phyloP scores from a whole-genome alignment of 305 asterid species.

The Fraxinus floribunda region DNA sequence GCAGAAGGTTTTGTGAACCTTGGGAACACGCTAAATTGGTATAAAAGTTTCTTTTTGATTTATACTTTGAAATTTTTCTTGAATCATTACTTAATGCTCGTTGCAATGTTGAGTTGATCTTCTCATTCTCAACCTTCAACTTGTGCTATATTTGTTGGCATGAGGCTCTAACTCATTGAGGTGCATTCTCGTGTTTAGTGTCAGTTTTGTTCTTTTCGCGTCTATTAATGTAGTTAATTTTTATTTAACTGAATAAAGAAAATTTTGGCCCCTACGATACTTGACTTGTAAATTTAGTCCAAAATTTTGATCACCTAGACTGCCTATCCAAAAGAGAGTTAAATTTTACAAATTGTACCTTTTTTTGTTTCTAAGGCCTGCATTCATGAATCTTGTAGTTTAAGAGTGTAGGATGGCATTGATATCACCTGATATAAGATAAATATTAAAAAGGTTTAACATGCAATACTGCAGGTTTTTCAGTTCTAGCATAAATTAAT shows the following conservation, averaged over 20 bases:
- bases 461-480: background rate
- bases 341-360: background rate
- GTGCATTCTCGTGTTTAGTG: background rate
- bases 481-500: background rate
- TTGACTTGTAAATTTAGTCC: background rate
- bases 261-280: background rate
- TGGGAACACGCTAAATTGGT: background rate
- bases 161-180: background rate
- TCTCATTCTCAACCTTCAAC: background rate
- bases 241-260: background rate
- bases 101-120: background rate
- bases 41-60: background rate
- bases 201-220: background rate
- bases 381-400: background rate
- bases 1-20: background rate
- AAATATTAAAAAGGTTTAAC: background rate
- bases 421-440: background rate
- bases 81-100: background rate
- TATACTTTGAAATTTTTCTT: background rate
- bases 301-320: background rate
- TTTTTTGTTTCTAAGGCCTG: background rate
- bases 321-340: background rate
- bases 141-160: background rate
- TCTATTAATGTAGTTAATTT: background rate
- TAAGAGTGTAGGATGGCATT: background rate